Evolutionary conservation across 768 basidiomycete species (phyloP), one percentile per base, ranked within the genome.

Genomic region (Dioszegia hungarica): DNA sequence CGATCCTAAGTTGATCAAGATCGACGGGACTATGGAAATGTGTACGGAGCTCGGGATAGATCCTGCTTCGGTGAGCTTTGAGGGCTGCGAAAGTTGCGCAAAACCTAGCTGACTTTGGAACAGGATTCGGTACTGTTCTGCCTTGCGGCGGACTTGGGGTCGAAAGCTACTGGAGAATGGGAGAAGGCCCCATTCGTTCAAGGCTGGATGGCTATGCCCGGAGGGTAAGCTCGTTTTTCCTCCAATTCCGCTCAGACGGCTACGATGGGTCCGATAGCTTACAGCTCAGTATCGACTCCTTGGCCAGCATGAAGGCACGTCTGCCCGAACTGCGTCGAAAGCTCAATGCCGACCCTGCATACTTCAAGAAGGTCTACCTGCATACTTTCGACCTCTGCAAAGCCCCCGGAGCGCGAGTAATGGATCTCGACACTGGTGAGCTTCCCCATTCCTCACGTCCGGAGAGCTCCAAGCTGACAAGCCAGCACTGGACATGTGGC

Each of bases 291-390:
- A 64, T 77, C 60, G 76, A 77, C 56, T 75, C 76, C 11, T 55
- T 74, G 20, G 56, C 47, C 27, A 59, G 60, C 8, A 74, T 77
- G 69, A 69, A 72, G 38, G 24, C 36, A 1, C 62, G 66, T 37
- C 58, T 77, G 5, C 73, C 74, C 1, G 40, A 36, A 1, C 59
- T 76, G 19, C 66, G 73, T 8, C 58, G 67, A 28, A 64, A 69
- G 40, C 63, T 76, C 39, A 58, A 67, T 15, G 39, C 63, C 33
- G 72, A 77, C 48, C 72, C 76, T 0, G 63, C 64, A 20, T 76
- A 76, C 54, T 77, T 77, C 63, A 76, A 74, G 43, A 73, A 74
- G 48, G 76, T 77, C 11, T 77, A 77, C 52, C 53, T 64, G 62
- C 75, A 73, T 49, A 63, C 67, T 5, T 77, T 75, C 46, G 68